Conservation (phyloP, 108 stramenopile species). For the Nitzschia palea region DNA sequence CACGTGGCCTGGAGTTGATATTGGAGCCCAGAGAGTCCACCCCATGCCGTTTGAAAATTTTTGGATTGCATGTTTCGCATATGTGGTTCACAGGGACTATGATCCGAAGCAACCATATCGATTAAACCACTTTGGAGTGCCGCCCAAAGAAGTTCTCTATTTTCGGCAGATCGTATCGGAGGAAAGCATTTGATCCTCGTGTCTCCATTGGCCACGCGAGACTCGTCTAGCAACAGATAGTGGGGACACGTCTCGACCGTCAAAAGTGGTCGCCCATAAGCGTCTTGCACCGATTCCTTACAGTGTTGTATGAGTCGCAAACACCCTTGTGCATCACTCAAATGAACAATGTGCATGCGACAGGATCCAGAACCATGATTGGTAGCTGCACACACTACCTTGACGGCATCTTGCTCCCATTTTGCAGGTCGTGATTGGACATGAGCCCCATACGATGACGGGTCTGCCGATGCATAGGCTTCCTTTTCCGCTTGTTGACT, state of each 20-base stretch:
- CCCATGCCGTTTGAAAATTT: conserved; percentile 38
- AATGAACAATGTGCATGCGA: conserved; percentile 48
- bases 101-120: conserved; percentile 52
- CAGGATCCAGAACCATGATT: conserved; percentile 6
- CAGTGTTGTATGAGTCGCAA: conserved; percentile 31
- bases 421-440: conserved; percentile 19
- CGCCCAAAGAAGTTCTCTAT: conserved; percentile 31
- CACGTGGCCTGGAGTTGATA: conserved; percentile 40
- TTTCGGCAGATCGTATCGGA: conserved; percentile 32
- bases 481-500: neutral
- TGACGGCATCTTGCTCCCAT: conserved; percentile 49
- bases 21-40: conserved; percentile 45
- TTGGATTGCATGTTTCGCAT: conserved; percentile 14
- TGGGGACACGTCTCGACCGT: conserved; percentile 53
- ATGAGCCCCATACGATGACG: conserved; percentile 31
- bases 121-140: conserved; percentile 24
- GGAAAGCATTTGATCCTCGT: conserved; percentile 46
- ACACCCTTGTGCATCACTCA: conserved; percentile 42
- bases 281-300: conserved; percentile 9
- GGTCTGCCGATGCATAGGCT: neutral
- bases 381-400: conserved; percentile 31
- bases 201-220: conserved; percentile 27
- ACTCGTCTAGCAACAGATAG: conserved; percentile 39
- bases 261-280: neutral
- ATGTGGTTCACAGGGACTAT: conserved; percentile 44